These are phyloP conservation scores for Ephemerocybe angulata DNA, from an alignment of 768 basidiomycete genomes.

Conservation along the genomic window DNA sequence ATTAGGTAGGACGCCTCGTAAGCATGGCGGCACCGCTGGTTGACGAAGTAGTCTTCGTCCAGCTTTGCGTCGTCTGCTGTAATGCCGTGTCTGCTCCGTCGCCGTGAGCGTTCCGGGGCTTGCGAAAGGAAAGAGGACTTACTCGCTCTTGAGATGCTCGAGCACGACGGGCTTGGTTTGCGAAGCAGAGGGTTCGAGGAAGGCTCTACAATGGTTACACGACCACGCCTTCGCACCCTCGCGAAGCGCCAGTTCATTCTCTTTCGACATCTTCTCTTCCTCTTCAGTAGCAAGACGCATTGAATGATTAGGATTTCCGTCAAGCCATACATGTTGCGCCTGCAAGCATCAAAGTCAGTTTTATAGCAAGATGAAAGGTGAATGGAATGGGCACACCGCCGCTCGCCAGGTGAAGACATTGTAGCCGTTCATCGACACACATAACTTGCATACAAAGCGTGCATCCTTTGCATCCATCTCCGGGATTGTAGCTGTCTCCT, in stretches of 20 bases:
- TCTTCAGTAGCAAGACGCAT: neutral
- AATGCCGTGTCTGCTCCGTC: neutral
- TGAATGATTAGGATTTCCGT: neutral
- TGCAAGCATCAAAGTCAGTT: neutral
- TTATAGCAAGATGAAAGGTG: neutral
- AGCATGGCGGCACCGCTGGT: neutral
- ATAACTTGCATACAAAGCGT: neutral
- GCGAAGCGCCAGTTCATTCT: neutral
- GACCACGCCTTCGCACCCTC: neutral
- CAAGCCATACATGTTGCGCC: too few species aligned
- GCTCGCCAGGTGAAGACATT: neutral
- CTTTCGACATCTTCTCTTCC: neutral
- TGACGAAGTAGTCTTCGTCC: neutral
- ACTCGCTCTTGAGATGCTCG: neutral
- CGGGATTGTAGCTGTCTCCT: neutral
- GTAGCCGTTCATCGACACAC: neutral
- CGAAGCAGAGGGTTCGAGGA: neutral
- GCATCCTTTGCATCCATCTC: neutral
- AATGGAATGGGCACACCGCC: neutral
- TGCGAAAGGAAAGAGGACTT: neutral
- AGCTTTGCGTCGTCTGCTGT: neutral
- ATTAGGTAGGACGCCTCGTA: neutral
- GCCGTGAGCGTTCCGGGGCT: too few species aligned
- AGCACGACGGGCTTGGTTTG: neutral
- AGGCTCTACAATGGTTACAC: neutral